These are phyloP conservation scores for Monilinia laxa DNA, from an alignment of 2,329 filamentous ascomycete genomes.

Conservation along the genomic window DNA sequence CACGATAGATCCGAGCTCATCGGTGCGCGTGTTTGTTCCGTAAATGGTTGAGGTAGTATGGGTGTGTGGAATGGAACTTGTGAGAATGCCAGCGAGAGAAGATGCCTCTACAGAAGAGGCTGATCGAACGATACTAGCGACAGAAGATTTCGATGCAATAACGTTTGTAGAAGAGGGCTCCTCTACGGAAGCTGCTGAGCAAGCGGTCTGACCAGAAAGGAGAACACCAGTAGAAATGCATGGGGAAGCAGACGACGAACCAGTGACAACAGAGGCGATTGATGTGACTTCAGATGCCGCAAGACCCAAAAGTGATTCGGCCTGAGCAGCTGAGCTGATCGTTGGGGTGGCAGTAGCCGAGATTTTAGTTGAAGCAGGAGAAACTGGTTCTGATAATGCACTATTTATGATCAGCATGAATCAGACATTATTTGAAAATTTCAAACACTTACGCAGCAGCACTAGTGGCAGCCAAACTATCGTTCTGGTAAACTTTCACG, in stretches of 20 bases:
- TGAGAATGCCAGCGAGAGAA: neutral
- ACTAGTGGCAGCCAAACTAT: slow-evolving; percentile 40
- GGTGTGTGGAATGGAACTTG: neutral
- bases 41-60: slow-evolving; percentile 10
- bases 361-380: neutral
- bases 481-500: slow-evolving; percentile 34
- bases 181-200: neutral
- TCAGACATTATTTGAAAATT: too few species aligned
- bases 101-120: neutral
- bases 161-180: neutral
- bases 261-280: slow-evolving; percentile 4
- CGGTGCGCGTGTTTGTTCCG: slow-evolving; percentile 15
- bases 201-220: slow-evolving; percentile 14
- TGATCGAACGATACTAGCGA: neutral
- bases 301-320: neutral
- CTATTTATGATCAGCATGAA: slow-evolving; percentile 12
- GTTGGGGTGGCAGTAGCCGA: slow-evolving; percentile 7
- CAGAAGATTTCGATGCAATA: neutral
- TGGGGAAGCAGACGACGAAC: neutral
- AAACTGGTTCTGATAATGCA: neutral
- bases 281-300: slow-evolving; percentile 1
- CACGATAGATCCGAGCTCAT: slow-evolving; percentile 18
- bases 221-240: slow-evolving; percentile 7
- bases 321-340: slow-evolving; percentile 7
- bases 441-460: slow-evolving; percentile 10